Conservation (phyloP, 768 basidiomycete species). For the Lenzites betulinus region DNA sequence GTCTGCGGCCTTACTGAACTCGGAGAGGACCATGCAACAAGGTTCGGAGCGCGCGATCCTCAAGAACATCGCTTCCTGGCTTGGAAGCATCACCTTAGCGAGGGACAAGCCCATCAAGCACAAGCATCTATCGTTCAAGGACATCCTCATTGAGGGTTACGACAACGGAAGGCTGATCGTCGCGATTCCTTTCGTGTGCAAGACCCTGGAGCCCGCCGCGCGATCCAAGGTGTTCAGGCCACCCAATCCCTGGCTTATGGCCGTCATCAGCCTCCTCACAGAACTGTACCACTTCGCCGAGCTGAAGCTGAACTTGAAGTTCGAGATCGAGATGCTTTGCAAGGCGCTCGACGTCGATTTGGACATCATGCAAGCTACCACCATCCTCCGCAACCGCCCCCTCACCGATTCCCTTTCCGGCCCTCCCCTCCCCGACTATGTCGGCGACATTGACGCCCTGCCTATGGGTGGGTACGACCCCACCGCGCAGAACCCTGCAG, state of each 20-base stretch:
- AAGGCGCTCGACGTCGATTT: conserved; percentile 88
- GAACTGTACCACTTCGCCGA: conserved; percentile 99
- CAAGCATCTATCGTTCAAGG: conserved; percentile 95
- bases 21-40: conserved; percentile 85
- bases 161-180: conserved; percentile 89
- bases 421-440: conserved; percentile 75
- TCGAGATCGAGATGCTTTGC: conserved; percentile 97
- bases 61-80: conserved; percentile 95
- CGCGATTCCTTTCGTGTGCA: conserved; percentile 98
- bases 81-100: conserved; percentile 91
- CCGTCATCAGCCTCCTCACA: conserved; percentile 84
- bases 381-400: conserved; percentile 77
- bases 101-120: conserved; percentile 91
- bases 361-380: conserved; percentile 80
- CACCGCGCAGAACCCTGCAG: conserved; percentile 46
- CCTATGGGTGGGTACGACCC: conserved; percentile 74
- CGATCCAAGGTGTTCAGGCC: conserved; percentile 92
- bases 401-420: conserved; percentile 56
- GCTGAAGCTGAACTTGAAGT: conserved; percentile 94
- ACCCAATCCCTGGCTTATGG: conserved; percentile 99
- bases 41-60: conserved; percentile 82
- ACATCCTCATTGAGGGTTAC: conserved; percentile 94
- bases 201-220: conserved; percentile 87
- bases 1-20: conserved; percentile 83
- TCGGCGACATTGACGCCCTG: conserved; percentile 75